A percentile compares a stretch with the other conserved stretches of the same genome.
Evolutionary conservation across 2,329 filamentous ascomycete genomes (phyloP).

Genomic region (Trichoderma simmonsii): DNA sequence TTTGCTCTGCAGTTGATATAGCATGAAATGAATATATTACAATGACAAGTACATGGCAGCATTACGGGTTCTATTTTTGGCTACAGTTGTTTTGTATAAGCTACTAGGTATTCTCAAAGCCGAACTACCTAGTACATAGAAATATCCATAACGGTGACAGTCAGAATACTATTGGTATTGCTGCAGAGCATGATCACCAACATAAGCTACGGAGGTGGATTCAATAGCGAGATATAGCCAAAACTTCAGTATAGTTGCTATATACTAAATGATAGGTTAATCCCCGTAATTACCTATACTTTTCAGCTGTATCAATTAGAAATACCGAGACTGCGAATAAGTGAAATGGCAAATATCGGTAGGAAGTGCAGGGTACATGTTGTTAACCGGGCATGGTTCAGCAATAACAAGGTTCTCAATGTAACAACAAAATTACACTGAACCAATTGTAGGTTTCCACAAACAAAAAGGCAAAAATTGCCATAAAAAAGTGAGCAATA

Average conservation of each 20-base stretch:
- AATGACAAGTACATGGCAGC: background rate
- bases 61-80: background rate
- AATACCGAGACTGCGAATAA: background rate
- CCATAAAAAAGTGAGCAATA: background rate
- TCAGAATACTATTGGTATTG: background rate
- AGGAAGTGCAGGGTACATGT: background rate
- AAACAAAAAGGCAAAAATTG: background rate
- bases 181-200: background rate
- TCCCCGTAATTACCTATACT: background rate
- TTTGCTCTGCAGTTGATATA: conserved; percentile 9
- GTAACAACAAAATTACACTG: background rate
- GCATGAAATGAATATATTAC: background rate
- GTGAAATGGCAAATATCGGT: background rate
- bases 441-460: background rate
- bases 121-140: background rate
- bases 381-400: background rate
- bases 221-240: background rate
- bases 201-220: background rate
- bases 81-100: background rate
- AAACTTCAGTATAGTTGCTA: background rate
- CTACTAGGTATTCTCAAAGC: fast-evolving
- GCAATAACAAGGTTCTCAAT: background rate
- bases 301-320: background rate
- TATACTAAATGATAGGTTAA: background rate
- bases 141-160: background rate